Evolutionary conservation across 768 basidiomycete species (phyloP).

Genomic region (Suillus sp.): DNA sequence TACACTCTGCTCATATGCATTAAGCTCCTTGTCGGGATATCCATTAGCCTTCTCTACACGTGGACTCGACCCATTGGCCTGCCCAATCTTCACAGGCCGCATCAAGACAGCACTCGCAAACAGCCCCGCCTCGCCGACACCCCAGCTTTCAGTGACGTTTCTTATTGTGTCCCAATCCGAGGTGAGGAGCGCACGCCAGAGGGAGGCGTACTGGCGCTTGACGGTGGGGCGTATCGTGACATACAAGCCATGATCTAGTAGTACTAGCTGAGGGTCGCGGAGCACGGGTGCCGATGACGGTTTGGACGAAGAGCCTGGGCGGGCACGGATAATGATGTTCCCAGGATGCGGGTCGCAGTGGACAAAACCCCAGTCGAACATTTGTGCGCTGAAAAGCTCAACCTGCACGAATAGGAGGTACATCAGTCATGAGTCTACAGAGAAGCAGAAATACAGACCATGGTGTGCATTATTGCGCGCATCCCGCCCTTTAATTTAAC

Average conservation of each 20-base stretch:
- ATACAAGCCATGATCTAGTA: constrained; percentile 93
- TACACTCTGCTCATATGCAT: constrained; percentile 70
- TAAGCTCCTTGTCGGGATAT: constrained; percentile 35
- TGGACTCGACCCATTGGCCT: constrained; percentile 14
- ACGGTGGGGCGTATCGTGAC: constrained; percentile 70
- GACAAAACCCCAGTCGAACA: constrained; percentile 91
- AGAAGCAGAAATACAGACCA: constrained; percentile 37
- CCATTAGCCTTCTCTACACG: constrained; percentile 5
- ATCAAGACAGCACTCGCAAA: constrained; percentile 75
- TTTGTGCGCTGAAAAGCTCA: constrained; percentile 84
- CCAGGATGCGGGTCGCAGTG: constrained; percentile 80
- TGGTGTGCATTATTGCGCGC: constrained; percentile 74
- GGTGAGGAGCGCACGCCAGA: constrained; percentile 71
- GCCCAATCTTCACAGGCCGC: constrained; percentile 53
- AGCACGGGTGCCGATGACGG: constrained; percentile 39
- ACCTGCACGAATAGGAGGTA: constrained; percentile 28
- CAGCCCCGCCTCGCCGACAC: constrained; percentile 69
- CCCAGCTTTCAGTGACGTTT: constrained; percentile 59
- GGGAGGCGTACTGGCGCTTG: constrained; percentile 69
- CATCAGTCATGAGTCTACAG: neutral
- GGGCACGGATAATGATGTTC: constrained; percentile 72
- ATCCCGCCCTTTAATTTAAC: constrained; percentile 57
- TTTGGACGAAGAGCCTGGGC: constrained; percentile 20
- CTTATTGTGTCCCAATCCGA: constrained; percentile 57
- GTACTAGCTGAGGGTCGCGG: constrained; percentile 64